A percentile compares a stretch with the other conserved stretches of the same genome.
phyloP scores from a whole-genome alignment of 1,139 yeast species.

The Trichomonascaceae sp. region DNA sequence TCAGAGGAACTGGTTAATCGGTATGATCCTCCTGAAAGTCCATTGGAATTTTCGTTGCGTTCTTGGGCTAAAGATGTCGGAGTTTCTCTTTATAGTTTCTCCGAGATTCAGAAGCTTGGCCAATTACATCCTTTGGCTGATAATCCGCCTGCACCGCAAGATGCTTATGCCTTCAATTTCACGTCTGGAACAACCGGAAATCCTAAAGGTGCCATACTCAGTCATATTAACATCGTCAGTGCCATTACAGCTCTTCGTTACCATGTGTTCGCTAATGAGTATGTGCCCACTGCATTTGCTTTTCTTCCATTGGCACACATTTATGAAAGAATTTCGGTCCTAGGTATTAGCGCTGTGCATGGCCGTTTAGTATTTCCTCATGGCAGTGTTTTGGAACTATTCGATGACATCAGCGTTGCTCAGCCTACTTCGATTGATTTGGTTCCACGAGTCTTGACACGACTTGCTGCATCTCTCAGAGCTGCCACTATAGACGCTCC shows the following conservation, averaged over 20 bases:
- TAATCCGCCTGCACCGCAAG: conserved; percentile 48
- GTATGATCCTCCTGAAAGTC: conserved; percentile 50
- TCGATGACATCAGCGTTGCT: conserved; percentile 51
- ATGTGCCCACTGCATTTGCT: conserved; percentile 24
- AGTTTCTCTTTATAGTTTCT: conserved; percentile 40
- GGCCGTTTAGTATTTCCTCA: conserved; percentile 43
- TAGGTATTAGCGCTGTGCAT: conserved; percentile 26
- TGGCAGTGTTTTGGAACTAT: conserved; percentile 38
- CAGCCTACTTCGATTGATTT: conserved; percentile 50
- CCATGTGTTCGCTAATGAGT: not conserved
- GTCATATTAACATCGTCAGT: conserved; percentile 50
- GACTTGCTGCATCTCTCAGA: conserved; percentile 51
- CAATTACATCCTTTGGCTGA: conserved; percentile 40
- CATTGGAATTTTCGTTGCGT: conserved; percentile 40
- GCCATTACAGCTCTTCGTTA: conserved; percentile 36
- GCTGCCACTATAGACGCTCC: conserved; percentile 34
- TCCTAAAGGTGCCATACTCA: conserved; percentile 68
- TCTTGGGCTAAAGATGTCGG: conserved; percentile 34
- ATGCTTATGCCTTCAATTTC: conserved; percentile 60
- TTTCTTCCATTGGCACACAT: conserved; percentile 70
- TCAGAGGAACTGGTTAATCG: conserved; percentile 36
- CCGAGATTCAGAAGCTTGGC: conserved; percentile 54
- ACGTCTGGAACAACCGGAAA: conserved; percentile 75
- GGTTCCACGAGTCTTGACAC: conserved; percentile 63
- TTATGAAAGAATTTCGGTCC: conserved; percentile 42